Percentiles rank a stretch among this genome's conserved stretches.
These are phyloP conservation scores for Pseudocercospora fijiensis DNA, from an alignment of 2,329 filamentous ascomycete genomes.

Conservation along the genomic window DNA sequence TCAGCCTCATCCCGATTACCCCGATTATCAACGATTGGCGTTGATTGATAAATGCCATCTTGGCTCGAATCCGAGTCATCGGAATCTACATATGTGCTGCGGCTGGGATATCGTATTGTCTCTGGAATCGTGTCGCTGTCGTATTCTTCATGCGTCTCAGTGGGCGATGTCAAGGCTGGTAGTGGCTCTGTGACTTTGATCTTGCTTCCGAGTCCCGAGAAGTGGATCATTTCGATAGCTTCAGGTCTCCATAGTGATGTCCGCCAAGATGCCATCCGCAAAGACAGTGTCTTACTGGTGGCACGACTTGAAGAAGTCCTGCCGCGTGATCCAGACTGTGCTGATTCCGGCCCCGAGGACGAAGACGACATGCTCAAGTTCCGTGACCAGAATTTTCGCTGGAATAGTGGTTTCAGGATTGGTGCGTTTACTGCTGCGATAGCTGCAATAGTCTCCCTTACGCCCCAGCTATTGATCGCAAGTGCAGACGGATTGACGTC, in stretches of 20 bases:
- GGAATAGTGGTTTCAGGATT: conserved; percentile 37
- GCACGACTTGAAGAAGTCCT: conserved; percentile 13
- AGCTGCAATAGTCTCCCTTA: conserved; percentile 41
- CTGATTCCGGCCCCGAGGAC: neutral
- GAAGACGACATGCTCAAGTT: conserved; percentile 9
- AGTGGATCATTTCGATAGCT: conserved; percentile 7
- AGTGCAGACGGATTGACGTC: conserved; percentile 33
- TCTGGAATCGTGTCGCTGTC: neutral
- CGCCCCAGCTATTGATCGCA: conserved; percentile 43
- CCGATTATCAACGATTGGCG: neutral
- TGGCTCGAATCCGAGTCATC: neutral
- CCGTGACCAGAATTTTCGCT: conserved; percentile 34
- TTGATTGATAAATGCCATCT: neutral
- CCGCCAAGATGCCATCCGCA: neutral
- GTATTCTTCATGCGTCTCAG: neutral
- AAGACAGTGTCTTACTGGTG: conserved; percentile 14
- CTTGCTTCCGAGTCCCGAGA: neutral
- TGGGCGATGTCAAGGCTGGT: neutral
- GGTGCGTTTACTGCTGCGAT: conserved; percentile 41
- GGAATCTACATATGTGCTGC: neutral
- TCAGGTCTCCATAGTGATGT: conserved; percentile 10
- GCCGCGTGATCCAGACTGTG: neutral
- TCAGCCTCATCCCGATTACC: neutral
- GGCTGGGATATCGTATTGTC: neutral
- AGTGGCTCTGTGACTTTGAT: neutral